Evolutionary conservation across 2,329 filamentous ascomycete species (phyloP).

Genomic region (Colletotrichum graminicola): DNA sequence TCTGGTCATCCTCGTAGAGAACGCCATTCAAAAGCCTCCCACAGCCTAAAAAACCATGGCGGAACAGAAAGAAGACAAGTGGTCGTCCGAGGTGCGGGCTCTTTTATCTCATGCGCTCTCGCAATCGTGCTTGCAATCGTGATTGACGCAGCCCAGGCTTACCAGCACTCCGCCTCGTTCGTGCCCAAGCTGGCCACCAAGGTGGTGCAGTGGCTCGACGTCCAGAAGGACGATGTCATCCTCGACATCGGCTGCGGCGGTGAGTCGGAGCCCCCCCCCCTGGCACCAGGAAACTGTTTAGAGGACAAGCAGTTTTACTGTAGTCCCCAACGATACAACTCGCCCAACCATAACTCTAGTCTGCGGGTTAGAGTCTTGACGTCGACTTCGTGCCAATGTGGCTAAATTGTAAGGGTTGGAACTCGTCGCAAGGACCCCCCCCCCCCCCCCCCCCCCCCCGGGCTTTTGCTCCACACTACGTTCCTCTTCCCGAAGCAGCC

Average conservation of each 20-base stretch:
- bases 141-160: conserved; percentile 58
- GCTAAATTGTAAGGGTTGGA: no score
- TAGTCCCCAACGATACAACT: no score
- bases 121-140: not conserved
- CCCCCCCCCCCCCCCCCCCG: no score
- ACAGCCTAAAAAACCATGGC: conserved; percentile 41
- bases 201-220: conserved; percentile 69
- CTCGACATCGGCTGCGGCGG: conserved; percentile 75
- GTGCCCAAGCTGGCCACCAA: conserved; percentile 72
- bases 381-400: no score
- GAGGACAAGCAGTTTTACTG: no score
- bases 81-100: conserved; percentile 54
- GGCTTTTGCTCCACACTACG: not conserved
- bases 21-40: not conserved
- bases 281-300: no score
- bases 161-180: conserved; percentile 72
- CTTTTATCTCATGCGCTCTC: not conserved
- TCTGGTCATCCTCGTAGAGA: not conserved
- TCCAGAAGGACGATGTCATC: conserved; percentile 68
- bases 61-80: conserved; percentile 51
- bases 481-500: not conserved
- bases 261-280: conserved; percentile 51
- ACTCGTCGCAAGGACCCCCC: no score
- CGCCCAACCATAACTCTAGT: no score
- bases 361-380: no score